A percentile compares a stretch with the other conserved stretches of the same genome.
phyloP scores from a whole-genome alignment of 106 monocot genomes.

The Amphibolis antarctica region DNA sequence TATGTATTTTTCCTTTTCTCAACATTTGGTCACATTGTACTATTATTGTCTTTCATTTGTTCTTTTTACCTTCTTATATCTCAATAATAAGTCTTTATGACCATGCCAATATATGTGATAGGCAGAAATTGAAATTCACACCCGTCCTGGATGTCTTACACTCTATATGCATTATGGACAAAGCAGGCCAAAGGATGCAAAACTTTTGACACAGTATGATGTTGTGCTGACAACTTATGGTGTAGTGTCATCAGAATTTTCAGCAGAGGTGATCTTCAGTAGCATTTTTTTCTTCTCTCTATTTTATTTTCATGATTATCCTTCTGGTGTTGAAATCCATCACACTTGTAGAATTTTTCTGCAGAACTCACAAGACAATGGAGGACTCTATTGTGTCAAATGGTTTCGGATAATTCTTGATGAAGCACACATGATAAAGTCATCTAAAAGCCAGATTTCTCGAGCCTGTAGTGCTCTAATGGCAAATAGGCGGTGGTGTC shows the following conservation, averaged over 20 bases:
- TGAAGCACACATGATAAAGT: conserved; percentile 94
- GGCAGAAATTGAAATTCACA: conserved; percentile 85
- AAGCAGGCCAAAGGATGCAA: conserved; percentile 77
- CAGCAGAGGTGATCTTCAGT: conserved; percentile 36
- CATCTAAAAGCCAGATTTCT: conserved; percentile 79
- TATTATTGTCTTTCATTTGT: no score
- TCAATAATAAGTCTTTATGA: neutral
- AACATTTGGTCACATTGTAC: no score
- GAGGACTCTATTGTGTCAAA: conserved; percentile 65
- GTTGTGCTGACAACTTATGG: conserved; percentile 92
- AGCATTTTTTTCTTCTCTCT: neutral
- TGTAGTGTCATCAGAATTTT: conserved; percentile 75
- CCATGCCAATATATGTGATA: conserved; percentile 7
- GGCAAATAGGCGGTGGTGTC: conserved; percentile 84
- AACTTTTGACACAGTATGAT: conserved; percentile 54
- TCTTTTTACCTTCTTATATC: neutral
- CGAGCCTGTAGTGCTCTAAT: conserved; percentile 52
- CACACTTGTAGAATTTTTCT: conserved; percentile 10
- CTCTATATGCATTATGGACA: conserved; percentile 88
- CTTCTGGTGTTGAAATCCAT: neutral
- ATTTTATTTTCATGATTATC: neutral
- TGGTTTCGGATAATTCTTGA: conserved; percentile 96
- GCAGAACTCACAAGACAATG: conserved; percentile 72
- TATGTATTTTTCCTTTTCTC: neutral
- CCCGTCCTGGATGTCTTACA: conserved; percentile 41